phyloP scores from a whole-genome alignment of 73 alveolate genomes.

The Paramecium biaurelia region DNA sequence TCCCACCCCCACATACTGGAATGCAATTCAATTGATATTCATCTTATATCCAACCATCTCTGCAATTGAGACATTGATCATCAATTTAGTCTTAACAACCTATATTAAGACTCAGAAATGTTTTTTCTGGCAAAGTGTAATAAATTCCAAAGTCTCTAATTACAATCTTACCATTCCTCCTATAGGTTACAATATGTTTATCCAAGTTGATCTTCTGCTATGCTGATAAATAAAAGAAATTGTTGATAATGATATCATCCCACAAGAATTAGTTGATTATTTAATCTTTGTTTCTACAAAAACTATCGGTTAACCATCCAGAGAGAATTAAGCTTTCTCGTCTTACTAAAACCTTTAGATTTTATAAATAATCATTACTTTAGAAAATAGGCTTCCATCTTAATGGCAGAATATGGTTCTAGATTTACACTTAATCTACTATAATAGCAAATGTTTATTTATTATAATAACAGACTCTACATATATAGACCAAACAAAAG shows the following conservation, averaged over 20 bases:
- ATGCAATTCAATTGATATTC: not conserved
- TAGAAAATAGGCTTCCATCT: not conserved
- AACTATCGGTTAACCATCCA: not conserved
- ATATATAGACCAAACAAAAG: too few species aligned
- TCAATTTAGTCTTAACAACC: not conserved
- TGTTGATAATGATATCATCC: not conserved
- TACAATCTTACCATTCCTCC: not conserved
- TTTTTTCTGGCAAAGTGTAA: not conserved
- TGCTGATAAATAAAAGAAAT: not conserved
- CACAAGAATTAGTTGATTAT: not conserved
- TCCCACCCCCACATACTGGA: not conserved
- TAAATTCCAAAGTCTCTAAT: not conserved
- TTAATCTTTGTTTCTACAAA: not conserved
- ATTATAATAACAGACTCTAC: not conserved
- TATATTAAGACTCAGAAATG: not conserved
- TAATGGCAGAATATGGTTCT: not conserved
- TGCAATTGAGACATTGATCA: not conserved
- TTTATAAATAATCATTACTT: not conserved
- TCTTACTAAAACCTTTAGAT: not conserved
- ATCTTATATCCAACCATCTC: not conserved
- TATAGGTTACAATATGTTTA: not conserved
- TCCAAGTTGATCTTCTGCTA: not conserved
- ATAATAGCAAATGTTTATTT: too few species aligned
- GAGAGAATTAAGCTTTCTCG: not conserved
- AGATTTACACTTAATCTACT: not conserved